phyloP scores from a whole-genome alignment of 345 rosid genomes.

The Lagerstroemia speciosa region DNA sequence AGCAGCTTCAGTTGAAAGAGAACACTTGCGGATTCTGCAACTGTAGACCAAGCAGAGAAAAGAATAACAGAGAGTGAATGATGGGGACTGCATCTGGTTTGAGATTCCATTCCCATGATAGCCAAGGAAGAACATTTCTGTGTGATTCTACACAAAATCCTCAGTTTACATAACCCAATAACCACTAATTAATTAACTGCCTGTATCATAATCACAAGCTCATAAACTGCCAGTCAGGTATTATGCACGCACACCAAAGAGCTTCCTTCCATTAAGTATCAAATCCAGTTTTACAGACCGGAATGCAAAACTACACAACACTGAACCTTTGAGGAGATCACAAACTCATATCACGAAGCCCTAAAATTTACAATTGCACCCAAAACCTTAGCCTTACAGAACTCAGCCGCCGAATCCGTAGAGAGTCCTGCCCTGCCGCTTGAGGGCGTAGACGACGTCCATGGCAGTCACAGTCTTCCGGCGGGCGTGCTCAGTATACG shows the following conservation, averaged over 20 bases:
- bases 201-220: too few relatives aligned
- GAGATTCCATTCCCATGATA: constrained; percentile 10
- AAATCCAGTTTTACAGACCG: background rate
- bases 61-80: constrained; percentile 25
- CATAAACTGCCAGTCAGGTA: background rate
- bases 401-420: constrained; percentile 9
- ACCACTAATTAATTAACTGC: too few relatives aligned
- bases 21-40: constrained; percentile 33
- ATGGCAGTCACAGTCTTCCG: constrained; percentile 15
- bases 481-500: constrained; percentile 14
- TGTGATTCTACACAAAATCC: background rate
- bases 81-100: constrained; percentile 35
- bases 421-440: constrained; percentile 13
- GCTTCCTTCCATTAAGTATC: background rate
- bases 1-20: constrained; percentile 19
- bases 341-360: background rate
- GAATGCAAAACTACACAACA: background rate
- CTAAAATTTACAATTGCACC: background rate
- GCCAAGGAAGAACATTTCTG: background rate
- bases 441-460: constrained; percentile 14
- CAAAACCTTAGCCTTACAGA: background rate
- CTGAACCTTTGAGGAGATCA: background rate
- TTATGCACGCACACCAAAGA: background rate
- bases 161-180: too few relatives aligned
- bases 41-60: constrained; percentile 40